Percentiles rank a stretch among this genome's conserved stretches.
Evolutionary conservation across 768 basidiomycete species (phyloP).

Genomic region (Tricholoma flavovirens): DNA sequence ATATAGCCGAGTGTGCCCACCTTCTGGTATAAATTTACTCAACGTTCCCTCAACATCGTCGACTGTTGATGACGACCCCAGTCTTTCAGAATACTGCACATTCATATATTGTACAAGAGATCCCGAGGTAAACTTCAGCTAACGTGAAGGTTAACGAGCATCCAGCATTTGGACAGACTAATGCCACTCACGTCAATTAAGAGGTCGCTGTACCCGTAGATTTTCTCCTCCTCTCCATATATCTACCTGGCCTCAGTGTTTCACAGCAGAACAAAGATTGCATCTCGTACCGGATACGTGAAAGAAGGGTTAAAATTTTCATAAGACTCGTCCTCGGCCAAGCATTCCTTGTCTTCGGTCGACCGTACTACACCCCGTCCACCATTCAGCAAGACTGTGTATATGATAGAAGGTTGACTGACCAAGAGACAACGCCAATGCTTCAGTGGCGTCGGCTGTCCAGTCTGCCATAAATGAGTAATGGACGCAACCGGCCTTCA

Average conservation of each 20-base stretch:
- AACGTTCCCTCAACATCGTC: conserved; percentile 85
- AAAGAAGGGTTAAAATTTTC: conserved; percentile 79
- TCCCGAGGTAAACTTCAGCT: conserved; percentile 87
- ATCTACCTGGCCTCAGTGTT: conserved; percentile 44
- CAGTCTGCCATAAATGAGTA: conserved; percentile 48
- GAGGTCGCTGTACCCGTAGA: conserved; percentile 89
- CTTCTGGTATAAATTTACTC: conserved; percentile 69
- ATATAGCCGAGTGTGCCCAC: conserved; percentile 29
- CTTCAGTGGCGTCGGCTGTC: conserved; percentile 77
- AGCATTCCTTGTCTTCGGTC: conserved; percentile 53
- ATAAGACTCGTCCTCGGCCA: conserved; percentile 53
- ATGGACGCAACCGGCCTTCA: not conserved
- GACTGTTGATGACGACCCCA: conserved; percentile 60
- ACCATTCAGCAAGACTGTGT: not conserved
- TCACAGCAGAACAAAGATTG: not conserved
- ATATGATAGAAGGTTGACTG: not conserved
- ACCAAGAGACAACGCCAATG: conserved; percentile 74
- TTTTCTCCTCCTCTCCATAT: conserved; percentile 93
- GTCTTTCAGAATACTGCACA: conserved; percentile 60
- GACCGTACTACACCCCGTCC: conserved; percentile 52
- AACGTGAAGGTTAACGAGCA: not conserved
- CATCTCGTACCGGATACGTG: conserved; percentile 80
- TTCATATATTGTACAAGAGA: conserved; percentile 74
- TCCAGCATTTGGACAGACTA: not conserved
- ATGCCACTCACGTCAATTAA: conserved; percentile 63